Percentiles rank a stretch among this genome's conserved stretches.
Conservation (phyloP, 75 land plant genomes). For the Pinus albicaulis region DNA sequence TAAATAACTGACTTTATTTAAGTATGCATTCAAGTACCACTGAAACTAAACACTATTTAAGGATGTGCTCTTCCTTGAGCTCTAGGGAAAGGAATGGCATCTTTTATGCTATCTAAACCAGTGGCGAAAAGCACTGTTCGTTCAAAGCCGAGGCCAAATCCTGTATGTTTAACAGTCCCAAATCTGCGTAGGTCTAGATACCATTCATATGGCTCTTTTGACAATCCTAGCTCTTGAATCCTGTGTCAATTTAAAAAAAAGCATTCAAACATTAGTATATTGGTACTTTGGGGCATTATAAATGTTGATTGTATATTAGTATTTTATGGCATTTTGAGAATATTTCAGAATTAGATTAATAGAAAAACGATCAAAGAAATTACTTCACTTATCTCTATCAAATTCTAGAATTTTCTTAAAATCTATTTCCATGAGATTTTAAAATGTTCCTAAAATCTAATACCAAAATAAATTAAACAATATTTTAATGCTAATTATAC, state of each 20-base stretch:
- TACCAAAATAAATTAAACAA: no score
- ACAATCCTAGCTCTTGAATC: slow-evolving; percentile 43
- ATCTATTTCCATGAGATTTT: no score
- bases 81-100: slow-evolving; percentile 74
- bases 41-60: background rate
- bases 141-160: slow-evolving; percentile 83
- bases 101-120: slow-evolving; percentile 49
- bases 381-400: no score
- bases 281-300: background rate
- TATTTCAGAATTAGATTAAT: no score
- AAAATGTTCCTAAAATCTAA: no score
- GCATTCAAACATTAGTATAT: background rate
- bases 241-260: slow-evolving; percentile 20
- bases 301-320: no score
- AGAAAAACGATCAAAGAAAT: no score
- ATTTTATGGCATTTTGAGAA: no score
- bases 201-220: slow-evolving; percentile 64
- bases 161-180: slow-evolving; percentile 86
- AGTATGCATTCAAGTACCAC: no score
- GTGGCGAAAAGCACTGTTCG: slow-evolving; percentile 55
- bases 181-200: slow-evolving; percentile 73
- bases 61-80: slow-evolving; percentile 25
- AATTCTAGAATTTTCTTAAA: no score
- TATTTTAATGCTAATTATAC: background rate
- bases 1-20: no score